phyloP scores from a whole-genome alignment of 805 yeast species.

The Teunomyces gatunensis region DNA sequence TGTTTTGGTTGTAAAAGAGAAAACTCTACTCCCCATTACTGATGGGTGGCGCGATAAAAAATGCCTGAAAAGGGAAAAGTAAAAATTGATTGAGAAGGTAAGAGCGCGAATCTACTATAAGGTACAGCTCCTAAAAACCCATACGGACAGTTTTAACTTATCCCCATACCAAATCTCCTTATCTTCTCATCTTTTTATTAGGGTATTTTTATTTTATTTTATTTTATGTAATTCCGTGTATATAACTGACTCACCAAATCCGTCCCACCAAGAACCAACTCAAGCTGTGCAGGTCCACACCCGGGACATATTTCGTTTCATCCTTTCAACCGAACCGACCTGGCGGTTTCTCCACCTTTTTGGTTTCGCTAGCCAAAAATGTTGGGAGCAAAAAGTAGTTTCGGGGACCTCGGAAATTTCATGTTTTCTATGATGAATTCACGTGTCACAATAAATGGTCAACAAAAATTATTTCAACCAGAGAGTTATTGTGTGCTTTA shows the following conservation, averaged over 20 bases:
- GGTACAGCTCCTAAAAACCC: no score
- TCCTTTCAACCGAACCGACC: not conserved
- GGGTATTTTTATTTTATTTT: no score
- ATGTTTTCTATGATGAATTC: not conserved
- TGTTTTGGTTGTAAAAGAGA: not conserved
- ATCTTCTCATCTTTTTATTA: no score
- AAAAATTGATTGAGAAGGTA: not conserved
- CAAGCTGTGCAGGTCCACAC: no score
- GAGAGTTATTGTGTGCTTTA: not conserved
- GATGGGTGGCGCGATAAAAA: not conserved
- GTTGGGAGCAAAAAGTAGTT: not conserved
- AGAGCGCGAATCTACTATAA: no score
- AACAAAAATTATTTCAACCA: not conserved
- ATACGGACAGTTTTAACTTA: no score
- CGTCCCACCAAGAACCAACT: no score
- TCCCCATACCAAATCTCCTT: no score
- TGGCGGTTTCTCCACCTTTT: not conserved
- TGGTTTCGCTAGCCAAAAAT: not conserved
- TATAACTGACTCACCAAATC: no score
- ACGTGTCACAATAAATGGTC: not conserved
- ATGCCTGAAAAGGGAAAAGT: not conserved
- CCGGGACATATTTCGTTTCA: not conserved
- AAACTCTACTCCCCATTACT: not conserved
- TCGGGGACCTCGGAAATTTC: conserved; percentile 1
- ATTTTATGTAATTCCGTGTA: no score